Evolutionary conservation across 2,329 filamentous ascomycete species (phyloP).

Genomic region (Sporothrix variecibatus): DNA sequence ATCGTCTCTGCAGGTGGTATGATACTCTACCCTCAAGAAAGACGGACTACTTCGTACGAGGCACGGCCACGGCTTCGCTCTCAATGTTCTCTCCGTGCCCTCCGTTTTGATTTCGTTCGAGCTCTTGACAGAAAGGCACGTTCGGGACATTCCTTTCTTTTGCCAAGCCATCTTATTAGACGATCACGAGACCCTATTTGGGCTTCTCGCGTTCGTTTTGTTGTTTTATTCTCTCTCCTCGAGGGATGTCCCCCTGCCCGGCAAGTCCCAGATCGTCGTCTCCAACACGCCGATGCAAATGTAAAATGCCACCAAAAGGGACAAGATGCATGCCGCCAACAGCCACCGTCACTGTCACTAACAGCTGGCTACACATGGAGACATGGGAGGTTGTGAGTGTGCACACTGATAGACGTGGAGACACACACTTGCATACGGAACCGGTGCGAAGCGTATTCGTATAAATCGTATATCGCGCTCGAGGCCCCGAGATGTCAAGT

Average conservation of each 20-base stretch:
- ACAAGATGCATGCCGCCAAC: not conserved
- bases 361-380: not conserved
- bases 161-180: not conserved
- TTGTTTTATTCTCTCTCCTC: not conserved
- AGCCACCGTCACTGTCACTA: not conserved
- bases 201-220: not conserved
- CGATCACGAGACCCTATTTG: constrained; percentile 1
- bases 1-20: not conserved
- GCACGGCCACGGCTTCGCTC: not conserved
- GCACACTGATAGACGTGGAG: not conserved
- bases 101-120: not conserved
- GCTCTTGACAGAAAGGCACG: not conserved
- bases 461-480: not conserved
- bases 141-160: not conserved
- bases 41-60: not conserved
- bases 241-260: not conserved
- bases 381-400: not conserved
- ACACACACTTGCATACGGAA: not conserved
- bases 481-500: not conserved
- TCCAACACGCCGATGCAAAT: constrained; percentile 1
- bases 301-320: not conserved
- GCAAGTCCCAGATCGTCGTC: constrained; percentile 2
- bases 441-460: not conserved
- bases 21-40: no score
- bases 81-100: not conserved